Evolutionary conservation across 1,139 yeast species (phyloP), one percentile per base, ranked within the genome.

Genomic region (Candida buenavistaensis): DNA sequence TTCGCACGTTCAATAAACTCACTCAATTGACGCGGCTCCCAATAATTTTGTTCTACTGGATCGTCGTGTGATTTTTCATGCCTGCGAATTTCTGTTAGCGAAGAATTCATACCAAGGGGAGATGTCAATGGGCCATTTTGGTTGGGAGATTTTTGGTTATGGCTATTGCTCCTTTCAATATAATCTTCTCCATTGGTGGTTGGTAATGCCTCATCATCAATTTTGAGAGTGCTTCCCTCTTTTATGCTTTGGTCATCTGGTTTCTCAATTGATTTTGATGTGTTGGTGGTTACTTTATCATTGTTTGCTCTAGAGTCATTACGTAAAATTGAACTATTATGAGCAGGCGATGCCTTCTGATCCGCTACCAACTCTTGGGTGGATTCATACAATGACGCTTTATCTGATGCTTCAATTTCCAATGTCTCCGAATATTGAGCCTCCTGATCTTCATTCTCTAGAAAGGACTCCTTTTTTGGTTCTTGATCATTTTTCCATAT

Each of bases 1-100:
- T 51, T 53, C 14, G 71, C 46, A 20, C 61, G 63, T 7, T 64
- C 64, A 19, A 33, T 16, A 21, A 42, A 38, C 9, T 35, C 14
- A 1, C 26, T 25, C 23, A 37, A n/a, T 2, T 37, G 29, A 20
- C 32, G 36, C n/a, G 40, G 37, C 14, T 35, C 22, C 43, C 47
- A 40, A 10, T 26, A n/a, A 16, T 9, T 26, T 26, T 10, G 32
- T 19, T 11, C 16, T n/a, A 8, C 2, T 17, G 19, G 5, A 7
- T 37, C 30, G 12, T 22, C 26, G 16, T 14, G 17, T 11, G 3
- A 14, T n/a, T 8, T 15, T 7, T 29, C 30, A 3, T 14, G 11
- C 21, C 21, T 20, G 22, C 25, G 33, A 10, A 32, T 20, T 17
- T 37, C 37, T 10, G 32, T 25, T 14, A 36, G 23, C 11, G 38